Evolutionary conservation across 495 filamentous ascomycete genomes (phyloP), one percentile per base, ranked within the genome.

Genomic region (Trichoderma virens): DNA sequence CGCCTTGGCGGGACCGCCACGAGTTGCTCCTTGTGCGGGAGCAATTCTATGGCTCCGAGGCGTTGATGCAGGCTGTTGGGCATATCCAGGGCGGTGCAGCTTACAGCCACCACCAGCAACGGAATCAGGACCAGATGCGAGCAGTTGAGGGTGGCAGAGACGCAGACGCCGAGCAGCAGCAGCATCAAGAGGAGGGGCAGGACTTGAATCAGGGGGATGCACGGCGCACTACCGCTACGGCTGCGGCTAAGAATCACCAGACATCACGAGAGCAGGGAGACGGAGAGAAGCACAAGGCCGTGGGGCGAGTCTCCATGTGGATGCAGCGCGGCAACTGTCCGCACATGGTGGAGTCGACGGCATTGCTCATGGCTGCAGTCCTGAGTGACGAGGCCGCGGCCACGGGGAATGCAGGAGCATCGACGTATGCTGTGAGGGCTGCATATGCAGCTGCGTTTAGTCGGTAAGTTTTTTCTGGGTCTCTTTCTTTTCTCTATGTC

Each of bases 261-360:
- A 30, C 51, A 30, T 3, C 13, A 65, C n/a, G 25, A 62, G 28
- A 23, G 14, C 54, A 63, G 28, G 14, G 64, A 45, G 25, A 62
- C 60, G n/a, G 67, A 59, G 67, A 64, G 47, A 68, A 72, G 63
- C 70, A 74, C 59, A 65, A 66, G 20, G 79, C 78, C 45, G 78
- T 83, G 59, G 76, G 79, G 59, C 75, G 75, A 59, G 82, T 83
- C 32, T 74, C 76, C 20, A 77, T 84, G 69, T 85, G 81, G 80
- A 78, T 82, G 77, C 79, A 84, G 67, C 86, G 90, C 67, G 90
- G 90, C 63, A 86, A 85, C 68, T 86, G 92, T 54, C 90, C 90
- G 32, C 90, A 93, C 76, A 79, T 90, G 67, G 84, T 95, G 62
- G 90, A 93, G 75, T 88, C 88, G 16, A 95, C 90, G 2, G 90